Conservation (phyloP, 2,329 filamentous ascomycete genomes). For the Pseudogymnoascus sp. region DNA sequence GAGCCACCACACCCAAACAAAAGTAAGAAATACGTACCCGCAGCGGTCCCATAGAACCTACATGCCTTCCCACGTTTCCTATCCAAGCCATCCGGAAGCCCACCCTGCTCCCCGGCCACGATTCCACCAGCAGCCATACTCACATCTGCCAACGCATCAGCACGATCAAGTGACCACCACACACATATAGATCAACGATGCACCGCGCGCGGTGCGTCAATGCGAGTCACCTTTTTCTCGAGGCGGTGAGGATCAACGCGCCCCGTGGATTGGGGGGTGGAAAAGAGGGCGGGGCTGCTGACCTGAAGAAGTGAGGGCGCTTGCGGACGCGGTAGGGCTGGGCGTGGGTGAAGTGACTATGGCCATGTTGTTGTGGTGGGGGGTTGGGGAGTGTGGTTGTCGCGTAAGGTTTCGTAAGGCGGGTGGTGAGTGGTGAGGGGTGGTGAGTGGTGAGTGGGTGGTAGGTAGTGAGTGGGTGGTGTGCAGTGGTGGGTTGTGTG, state of each 20-base stretch:
- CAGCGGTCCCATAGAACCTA: slow-evolving; percentile 3
- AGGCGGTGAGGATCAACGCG: neutral
- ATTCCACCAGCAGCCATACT: neutral
- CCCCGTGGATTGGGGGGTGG: neutral
- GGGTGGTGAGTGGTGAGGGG: neutral
- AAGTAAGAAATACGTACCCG: neutral
- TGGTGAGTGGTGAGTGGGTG: neutral
- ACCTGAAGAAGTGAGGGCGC: slow-evolving; percentile 8
- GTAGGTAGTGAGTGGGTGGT: too few species aligned
- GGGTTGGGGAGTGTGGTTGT: neutral
- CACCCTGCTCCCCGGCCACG: neutral
- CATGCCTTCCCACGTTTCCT: neutral
- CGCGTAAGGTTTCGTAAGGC: neutral
- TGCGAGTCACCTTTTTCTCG: neutral
- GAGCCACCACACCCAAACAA: neutral
- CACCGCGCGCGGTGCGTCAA: neutral
- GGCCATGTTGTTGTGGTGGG: neutral
- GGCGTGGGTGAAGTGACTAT: neutral
- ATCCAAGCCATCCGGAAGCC: neutral
- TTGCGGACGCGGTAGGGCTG: slow-evolving; percentile 5
- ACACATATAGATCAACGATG: neutral
- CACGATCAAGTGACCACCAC: neutral
- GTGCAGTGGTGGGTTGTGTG: too few species aligned
- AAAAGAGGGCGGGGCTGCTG: slow-evolving; percentile 1
- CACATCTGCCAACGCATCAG: slow-evolving; percentile 2